Evolutionary conservation across 352 stramenopile species (phyloP).

Genomic region (Halophytophthora batemanensis): DNA sequence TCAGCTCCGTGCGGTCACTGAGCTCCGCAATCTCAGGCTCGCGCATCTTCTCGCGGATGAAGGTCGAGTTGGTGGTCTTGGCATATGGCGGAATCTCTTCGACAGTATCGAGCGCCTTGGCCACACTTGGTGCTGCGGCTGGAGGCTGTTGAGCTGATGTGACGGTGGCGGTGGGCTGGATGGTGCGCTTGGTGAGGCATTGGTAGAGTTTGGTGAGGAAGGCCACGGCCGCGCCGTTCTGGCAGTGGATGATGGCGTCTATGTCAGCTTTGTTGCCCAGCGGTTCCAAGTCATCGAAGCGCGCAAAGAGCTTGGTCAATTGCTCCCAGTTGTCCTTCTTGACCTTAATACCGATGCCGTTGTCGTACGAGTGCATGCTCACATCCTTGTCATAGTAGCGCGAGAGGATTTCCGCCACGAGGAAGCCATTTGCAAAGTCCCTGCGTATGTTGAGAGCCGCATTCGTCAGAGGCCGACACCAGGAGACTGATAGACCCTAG

Average conservation of each 20-base stretch:
- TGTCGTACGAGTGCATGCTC: slow-evolving; percentile 92
- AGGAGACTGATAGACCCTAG: not conserved
- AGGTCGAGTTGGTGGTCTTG: slow-evolving; percentile 73
- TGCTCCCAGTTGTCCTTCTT: slow-evolving; percentile 94
- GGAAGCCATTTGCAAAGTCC: slow-evolving; percentile 90
- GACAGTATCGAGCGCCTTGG: slow-evolving; percentile 21
- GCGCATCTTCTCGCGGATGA: slow-evolving; percentile 86
- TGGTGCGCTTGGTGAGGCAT: slow-evolving; percentile 85
- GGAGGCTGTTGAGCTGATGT: too few species aligned
- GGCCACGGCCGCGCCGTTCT: slow-evolving; percentile 80
- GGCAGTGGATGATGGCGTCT: slow-evolving; percentile 87
- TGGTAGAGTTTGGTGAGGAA: slow-evolving; percentile 90
- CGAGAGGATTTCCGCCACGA: slow-evolving; percentile 90
- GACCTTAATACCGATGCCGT: slow-evolving; percentile 87
- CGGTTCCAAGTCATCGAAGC: slow-evolving; percentile 66
- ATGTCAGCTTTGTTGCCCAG: slow-evolving; percentile 53
- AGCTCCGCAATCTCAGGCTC: slow-evolving; percentile 66
- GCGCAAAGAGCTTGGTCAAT: slow-evolving; percentile 74
- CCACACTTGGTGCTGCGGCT: slow-evolving; percentile 16
- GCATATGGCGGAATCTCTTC: slow-evolving; percentile 77
- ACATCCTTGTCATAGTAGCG: slow-evolving; percentile 92
- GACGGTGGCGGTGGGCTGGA: slow-evolving; percentile 56
- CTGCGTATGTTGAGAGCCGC: slow-evolving; percentile 20
- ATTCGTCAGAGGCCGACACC: not conserved
- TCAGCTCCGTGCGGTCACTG: slow-evolving; percentile 64